Evolutionary conservation across 139 green algal genomes (phyloP).

Genomic region (Yamagishiella unicocca): DNA sequence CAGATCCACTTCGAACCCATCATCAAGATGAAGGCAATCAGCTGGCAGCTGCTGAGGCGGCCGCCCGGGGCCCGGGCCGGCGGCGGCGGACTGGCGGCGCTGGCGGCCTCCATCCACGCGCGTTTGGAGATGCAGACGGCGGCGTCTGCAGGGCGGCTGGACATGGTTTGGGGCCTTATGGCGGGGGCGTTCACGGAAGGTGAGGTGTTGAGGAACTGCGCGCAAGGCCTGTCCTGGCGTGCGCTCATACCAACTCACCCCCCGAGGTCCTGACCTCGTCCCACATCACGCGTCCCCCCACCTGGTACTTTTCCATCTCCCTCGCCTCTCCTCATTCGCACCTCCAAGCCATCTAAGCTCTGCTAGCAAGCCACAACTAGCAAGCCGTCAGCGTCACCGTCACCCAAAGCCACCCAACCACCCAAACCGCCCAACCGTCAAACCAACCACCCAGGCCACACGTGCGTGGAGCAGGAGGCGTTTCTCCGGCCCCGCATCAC

Average conservation of each 20-base stretch:
- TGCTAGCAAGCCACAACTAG: no score
- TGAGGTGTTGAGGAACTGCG: neutral
- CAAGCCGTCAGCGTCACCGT: no score
- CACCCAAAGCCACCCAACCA: no score
- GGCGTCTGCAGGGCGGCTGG: slow-evolving; percentile 47
- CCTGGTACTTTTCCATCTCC: no score
- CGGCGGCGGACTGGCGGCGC: neutral
- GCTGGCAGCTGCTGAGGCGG: slow-evolving; percentile 20
- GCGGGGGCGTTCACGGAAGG: slow-evolving; percentile 31
- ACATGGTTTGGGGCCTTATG: slow-evolving; percentile 56
- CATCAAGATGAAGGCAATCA: neutral
- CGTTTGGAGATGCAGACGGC: slow-evolving; percentile 34
- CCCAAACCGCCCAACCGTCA: no score
- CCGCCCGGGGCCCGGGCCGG: neutral
- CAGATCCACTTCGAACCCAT: slow-evolving; percentile 76
- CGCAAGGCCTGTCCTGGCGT: no score
- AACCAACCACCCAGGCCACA: slow-evolving; percentile 3
- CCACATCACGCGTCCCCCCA: no score
- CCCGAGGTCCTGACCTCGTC: no score
- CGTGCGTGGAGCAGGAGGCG: slow-evolving; percentile 54
- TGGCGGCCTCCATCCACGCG: slow-evolving; percentile 17
- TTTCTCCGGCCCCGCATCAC: slow-evolving; percentile 56
- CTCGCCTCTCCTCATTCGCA: no score
- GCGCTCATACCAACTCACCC: no score
- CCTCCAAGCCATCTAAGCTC: no score